Evolutionary conservation across 163 green algal species (phyloP).

Genomic region (Chlamydomonas reinhardtii): DNA sequence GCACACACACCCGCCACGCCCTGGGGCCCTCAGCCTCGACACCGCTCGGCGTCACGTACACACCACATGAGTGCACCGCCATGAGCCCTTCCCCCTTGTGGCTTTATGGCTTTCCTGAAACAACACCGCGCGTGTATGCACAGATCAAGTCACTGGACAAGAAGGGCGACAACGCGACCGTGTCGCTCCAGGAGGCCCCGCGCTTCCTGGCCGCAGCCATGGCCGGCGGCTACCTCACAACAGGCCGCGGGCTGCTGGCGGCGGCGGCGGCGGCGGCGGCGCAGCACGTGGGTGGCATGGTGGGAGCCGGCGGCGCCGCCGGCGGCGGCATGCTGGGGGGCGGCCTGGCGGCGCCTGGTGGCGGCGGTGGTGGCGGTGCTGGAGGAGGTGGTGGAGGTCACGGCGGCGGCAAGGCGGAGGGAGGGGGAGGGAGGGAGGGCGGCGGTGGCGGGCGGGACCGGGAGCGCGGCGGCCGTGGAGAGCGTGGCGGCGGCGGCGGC

Average conservation of each 20-base stretch:
- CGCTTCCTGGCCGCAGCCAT: constrained; percentile 31
- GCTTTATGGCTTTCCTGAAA: too few species aligned
- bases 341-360: background rate
- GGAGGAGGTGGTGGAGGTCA: background rate
- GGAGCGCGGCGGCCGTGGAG: background rate
- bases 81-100: too few species aligned
- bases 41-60: too few species aligned
- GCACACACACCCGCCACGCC: too few species aligned
- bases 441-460: too few species aligned
- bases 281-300: background rate
- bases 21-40: too few species aligned
- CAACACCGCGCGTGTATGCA: too few species aligned
- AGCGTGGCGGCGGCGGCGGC: background rate
- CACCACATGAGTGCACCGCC: too few species aligned
- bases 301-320: background rate
- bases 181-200: constrained; percentile 21
- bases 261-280: constrained; percentile 14
- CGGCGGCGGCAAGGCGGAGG: background rate
- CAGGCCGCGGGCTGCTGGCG: background rate
- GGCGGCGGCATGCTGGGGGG: background rate
- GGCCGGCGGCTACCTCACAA: background rate
- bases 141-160: constrained; percentile 48
- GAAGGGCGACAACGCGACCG: constrained; percentile 13
- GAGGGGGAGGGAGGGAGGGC: too few species aligned
- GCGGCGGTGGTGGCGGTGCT: background rate